Base-by-base conservation (phyloP, 805 yeast genomes). In the Kurtzmaniella fragi region DNA sequence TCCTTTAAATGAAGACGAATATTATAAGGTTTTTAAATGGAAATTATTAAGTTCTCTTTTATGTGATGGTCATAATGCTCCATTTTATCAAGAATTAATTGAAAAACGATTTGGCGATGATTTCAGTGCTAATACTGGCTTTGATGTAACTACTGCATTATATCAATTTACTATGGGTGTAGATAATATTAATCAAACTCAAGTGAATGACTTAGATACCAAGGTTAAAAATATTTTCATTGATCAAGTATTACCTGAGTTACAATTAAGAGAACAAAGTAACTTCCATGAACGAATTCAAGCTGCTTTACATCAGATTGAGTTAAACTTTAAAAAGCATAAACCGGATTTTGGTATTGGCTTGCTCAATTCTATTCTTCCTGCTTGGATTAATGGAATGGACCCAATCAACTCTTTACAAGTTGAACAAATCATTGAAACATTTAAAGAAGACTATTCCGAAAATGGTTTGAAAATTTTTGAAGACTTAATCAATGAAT, bases 11-110 rank as follows among this genome's bases (percentile, higher is more conserved):
- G 82, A 84, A 49, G 17, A 39, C 2, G 56, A 50, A 35, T 70
- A 73, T 8, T 83, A 84, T 52, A 82, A 80, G 38, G 67, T 88
- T 0, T 84, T 90, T 56, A 71, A 84, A 33, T 68, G 89, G 71
- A 82, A 81, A 41, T 65, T 89, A 8, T 62, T 89, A 35, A 77
- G 85, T 15, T 75, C 81, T 17, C 64, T 93, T 38, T 66, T 93
- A 27, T 76, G 82, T 47, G 96, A 87, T 55, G 98, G 98, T 2
- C 98, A 91, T 54, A 84, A 93, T 10, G 83, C 98, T 5, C 91
- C 95, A 5, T 70, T 93, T 40, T 87, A 90, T 59, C 87, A 89
- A 59, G 77, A 77, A n/a, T 67, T 93, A 40, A 84, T 93, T 40
- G 99, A 93, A 57, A 62, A 84, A 1, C 93, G 91, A 1, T 55